Evolutionary conservation across 768 basidiomycete genomes (phyloP), one percentile per base, ranked within the genome.

Genomic region (Boletus rex-veris): DNA sequence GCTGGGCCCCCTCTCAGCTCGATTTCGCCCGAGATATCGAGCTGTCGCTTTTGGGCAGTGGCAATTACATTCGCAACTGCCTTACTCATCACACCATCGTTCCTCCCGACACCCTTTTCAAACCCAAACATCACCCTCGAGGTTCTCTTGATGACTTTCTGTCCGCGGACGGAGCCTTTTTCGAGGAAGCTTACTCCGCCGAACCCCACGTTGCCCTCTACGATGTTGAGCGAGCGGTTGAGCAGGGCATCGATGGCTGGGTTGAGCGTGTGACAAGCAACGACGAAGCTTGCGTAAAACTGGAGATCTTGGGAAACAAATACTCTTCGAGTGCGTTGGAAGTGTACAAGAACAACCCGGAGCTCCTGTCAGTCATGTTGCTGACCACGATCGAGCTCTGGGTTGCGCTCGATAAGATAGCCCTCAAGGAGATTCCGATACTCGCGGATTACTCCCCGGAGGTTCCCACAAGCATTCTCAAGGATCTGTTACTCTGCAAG

Each of bases 281-380:
- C 0, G 45, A 59, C n/a, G 16, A 48, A 11, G 64, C 62, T 4
- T 69, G 67, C 2, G 35, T 45, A 7, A 33, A 49, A 8, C 54
- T 69, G 11, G 67, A 63, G 50, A 41, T 58, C 0, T 68, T 67
- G 33, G 67, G 67, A 10, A 45, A 46, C n/a, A 42, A 54, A 5
- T 74, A 78, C 40, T 62, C 64, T 1, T 56, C 55, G 1, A 41
- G 64, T 0, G 71, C 77, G 0, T 24, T 39, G 31, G 18, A 9
- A 0, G 50, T 48, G 2, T 78, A 77, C 42, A 36, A 47, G 10
- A 55, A 56, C 11, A 76, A 71, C 30, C 73, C 77, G 2, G 77
- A 80, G 45, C 58, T 67, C 30, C 37, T 67, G 5, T 80, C 79
- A 0, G 49, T 74, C 3, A 76, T 82, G 72, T 55, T 81, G 39